Base-by-base conservation (phyloP, 164 flowering plant species). In the Piper betle region DNA sequence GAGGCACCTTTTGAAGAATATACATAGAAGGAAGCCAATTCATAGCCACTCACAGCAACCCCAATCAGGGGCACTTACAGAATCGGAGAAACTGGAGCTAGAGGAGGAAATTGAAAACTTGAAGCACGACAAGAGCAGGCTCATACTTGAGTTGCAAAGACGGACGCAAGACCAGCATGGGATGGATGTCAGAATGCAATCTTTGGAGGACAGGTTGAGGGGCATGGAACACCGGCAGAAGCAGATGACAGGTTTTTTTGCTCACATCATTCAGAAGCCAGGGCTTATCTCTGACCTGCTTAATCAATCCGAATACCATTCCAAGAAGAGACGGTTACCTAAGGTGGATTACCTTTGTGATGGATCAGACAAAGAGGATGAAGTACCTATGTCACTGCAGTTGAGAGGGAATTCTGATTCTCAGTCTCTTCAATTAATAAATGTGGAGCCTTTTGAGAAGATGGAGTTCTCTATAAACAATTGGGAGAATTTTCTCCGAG, bases 21-120 rank as follows among this genome's bases (percentile, higher is more conserved):
- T 25, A 25, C 33, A 25, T 64, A 63, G 97, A 19, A 80, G 95
- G 20, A 90, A 90, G 65, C 97, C 97, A 6, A 71, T 85, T 39
- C 90, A 85, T 62, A 87, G 92, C 71, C 97, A 90, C 67, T 85
- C 93, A 11, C 12, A 52, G 37, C 78, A 60, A 17, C 75, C 57
- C 37, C 71, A 65, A 39, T 43, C 67, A 64, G 66, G 65, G 25
- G 66, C 71, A 57, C 66, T 81, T 40, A 13, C 77, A 15, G 84
- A 80, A 55, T 52, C 79, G 50, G 89, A 84, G 61, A 78, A 70
- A 58, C 78, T 79, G 42, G 85, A 78, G 55, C 79, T 75, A 39
- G 82, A 83, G 63, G 77, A 73, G 39, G 82, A 81, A 69, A 82
- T 86, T 33, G 75, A 77, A 63, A 76, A 68, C 68, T 75, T 89